A percentile compares a stretch with the other conserved stretches of the same genome.
phyloP scores from a whole-genome alignment of 768 basidiomycete species.

The Suillus sp. region DNA sequence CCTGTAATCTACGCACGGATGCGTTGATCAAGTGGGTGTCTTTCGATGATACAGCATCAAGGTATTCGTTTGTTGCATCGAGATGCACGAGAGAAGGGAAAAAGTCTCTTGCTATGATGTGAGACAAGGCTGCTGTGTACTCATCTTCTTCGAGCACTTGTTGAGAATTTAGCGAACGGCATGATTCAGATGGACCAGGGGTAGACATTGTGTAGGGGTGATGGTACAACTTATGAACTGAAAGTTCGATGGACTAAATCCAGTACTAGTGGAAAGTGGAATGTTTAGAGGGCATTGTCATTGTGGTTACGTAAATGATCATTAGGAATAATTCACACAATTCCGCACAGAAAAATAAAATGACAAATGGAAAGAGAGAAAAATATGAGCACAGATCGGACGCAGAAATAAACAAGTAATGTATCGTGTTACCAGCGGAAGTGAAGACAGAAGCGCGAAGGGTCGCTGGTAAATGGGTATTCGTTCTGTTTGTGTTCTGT shows the following conservation, averaged over 20 bases:
- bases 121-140: constrained; percentile 86
- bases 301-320: constrained; percentile 8
- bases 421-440: constrained; percentile 12
- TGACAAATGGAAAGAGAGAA: neutral
- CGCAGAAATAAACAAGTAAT: constrained; percentile 11
- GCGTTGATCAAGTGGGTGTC: constrained; percentile 78
- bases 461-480: constrained; percentile 11
- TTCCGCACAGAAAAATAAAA: constrained; percentile 12
- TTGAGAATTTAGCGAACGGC: constrained; percentile 72
- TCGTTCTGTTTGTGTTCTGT: constrained; percentile 18
- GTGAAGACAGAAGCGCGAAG: constrained; percentile 3
- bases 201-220: constrained; percentile 30
- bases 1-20: constrained; percentile 73
- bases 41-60: constrained; percentile 74
- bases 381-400: constrained; percentile 4
- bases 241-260: neutral
- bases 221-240: neutral
- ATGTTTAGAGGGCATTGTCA: neutral
- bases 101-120: constrained; percentile 96
- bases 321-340: constrained; percentile 15
- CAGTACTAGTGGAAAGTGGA: no score
- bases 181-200: constrained; percentile 29
- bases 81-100: constrained; percentile 92
- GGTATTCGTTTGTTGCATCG: constrained; percentile 85
- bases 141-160: constrained; percentile 88